phyloP scores from a whole-genome alignment of 2,329 filamentous ascomycete species.

The Calonectria hawksworthii region DNA sequence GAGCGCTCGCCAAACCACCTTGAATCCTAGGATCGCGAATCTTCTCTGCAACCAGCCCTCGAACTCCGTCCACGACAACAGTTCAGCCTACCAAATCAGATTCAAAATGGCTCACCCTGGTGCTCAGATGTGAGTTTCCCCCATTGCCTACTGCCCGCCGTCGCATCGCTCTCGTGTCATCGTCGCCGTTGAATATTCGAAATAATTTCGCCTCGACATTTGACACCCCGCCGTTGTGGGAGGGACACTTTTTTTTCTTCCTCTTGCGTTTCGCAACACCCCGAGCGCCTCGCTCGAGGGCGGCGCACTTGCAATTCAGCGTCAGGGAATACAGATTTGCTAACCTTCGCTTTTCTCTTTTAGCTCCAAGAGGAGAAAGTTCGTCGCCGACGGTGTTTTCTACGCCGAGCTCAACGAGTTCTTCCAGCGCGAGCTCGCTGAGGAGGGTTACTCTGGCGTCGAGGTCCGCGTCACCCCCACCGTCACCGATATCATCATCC shows the following conservation, averaged over 20 bases:
- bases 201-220: slow-evolving; percentile 10
- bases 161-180: neutral
- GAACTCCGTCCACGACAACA: slow-evolving; percentile 54
- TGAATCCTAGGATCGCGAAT: slow-evolving; percentile 47
- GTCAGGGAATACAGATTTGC: slow-evolving; percentile 27
- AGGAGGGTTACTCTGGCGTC: slow-evolving; percentile 99
- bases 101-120: slow-evolving; percentile 73
- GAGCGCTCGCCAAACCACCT: slow-evolving; percentile 46
- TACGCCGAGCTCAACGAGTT: slow-evolving; percentile 99
- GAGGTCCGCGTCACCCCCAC: slow-evolving; percentile 99
- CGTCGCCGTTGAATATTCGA: slow-evolving; percentile 8
- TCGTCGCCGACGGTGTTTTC: slow-evolving; percentile 99
- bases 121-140: slow-evolving; percentile 71
- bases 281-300: neutral
- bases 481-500: slow-evolving; percentile 99
- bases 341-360: slow-evolving; percentile 34
- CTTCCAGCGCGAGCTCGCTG: slow-evolving; percentile 99
- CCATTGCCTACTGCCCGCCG: neutral
- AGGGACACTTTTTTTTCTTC: slow-evolving; percentile 2
- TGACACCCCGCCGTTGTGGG: slow-evolving; percentile 16
- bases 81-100: slow-evolving; percentile 47
- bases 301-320: neutral
- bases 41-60: slow-evolving; percentile 48
- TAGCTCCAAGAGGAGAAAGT: slow-evolving; percentile 94
- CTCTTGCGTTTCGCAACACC: neutral